Conservation (phyloP, 129 eudicot species). For the Gnaphalium uliginosum region DNA sequence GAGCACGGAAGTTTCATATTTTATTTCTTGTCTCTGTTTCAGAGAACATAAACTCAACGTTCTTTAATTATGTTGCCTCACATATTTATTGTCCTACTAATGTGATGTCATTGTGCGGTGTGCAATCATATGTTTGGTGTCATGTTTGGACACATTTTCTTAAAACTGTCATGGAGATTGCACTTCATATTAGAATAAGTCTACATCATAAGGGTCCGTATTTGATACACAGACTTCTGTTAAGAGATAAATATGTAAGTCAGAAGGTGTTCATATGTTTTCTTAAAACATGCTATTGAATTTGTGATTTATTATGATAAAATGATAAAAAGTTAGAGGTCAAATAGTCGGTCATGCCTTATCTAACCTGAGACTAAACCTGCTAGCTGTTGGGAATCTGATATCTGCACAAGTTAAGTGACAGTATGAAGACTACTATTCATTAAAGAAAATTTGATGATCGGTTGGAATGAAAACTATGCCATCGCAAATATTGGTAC, state of each 20-base stretch:
- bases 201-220: neutral
- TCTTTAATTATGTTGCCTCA: neutral
- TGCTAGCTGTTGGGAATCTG: neutral
- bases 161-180: neutral
- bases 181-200: neutral
- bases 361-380: neutral
- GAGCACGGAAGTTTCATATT: neutral
- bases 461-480: too few relatives aligned
- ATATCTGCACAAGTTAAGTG: neutral
- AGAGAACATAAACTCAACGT: neutral
- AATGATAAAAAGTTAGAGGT: constrained; percentile 14
- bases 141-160: neutral
- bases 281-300: neutral
- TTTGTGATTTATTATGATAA: constrained; percentile 1
- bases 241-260: neutral
- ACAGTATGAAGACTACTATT: neutral
- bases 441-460: too few relatives aligned
- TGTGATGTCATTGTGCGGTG: neutral
- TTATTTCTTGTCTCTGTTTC: neutral
- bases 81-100: neutral
- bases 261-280: neutral
- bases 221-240: too few relatives aligned
- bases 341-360: neutral
- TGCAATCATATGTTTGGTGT: neutral
- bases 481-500: too few relatives aligned